Evolutionary conservation across 805 yeast genomes (phyloP), one percentile per base, ranked within the genome.

Genomic region (Yarrowia osloensis): DNA sequence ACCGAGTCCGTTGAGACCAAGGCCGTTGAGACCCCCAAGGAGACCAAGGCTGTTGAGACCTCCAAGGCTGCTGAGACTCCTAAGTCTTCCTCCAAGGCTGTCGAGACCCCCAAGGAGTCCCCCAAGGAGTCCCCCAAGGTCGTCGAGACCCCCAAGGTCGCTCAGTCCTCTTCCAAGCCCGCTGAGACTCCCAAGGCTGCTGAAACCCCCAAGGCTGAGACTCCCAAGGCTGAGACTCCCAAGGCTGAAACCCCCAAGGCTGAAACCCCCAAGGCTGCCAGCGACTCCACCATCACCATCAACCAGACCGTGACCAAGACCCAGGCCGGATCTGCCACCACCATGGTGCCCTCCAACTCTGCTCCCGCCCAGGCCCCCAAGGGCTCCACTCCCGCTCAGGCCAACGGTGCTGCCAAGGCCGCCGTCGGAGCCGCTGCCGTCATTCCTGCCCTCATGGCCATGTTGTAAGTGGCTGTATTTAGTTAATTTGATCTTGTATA

Each of bases 321-420:
- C 55, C 55, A 50, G 26, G 11, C 24, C 13, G 21, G 22, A 26
- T 22, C 55, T 22, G 31, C 31, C 31, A 49, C 55, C n/a, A 49
- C 37, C 5, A 11, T 15, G 11, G 24, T 22, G 15, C 21, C 57
- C 21, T 2, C 40, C 28, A 19, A 21, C 19, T 21, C 57, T 15
- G 17, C 57, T 15, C 57, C 57, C 15, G 57, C 26, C 9, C 57
- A 50, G 57, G 39, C 57, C 22, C 46, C 26, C 46, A 40, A 40
- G 46, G 3, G 5, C 17, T 15, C 55, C 19, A 5, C 37, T 5
- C 57, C 57, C 24, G 40, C 28, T 3, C 57, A 50, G 57, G 57
- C 57, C 28, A 50, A 50, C 40, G 57, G 57, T 1, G 57, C 57
- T 31, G 40, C 22, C 40, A 31, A 50, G 57, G 57, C n/a, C 15